Evolutionary conservation across 768 basidiomycete genomes (phyloP), one percentile per base, ranked within the genome.

Genomic region (Tephrocybe sp.): DNA sequence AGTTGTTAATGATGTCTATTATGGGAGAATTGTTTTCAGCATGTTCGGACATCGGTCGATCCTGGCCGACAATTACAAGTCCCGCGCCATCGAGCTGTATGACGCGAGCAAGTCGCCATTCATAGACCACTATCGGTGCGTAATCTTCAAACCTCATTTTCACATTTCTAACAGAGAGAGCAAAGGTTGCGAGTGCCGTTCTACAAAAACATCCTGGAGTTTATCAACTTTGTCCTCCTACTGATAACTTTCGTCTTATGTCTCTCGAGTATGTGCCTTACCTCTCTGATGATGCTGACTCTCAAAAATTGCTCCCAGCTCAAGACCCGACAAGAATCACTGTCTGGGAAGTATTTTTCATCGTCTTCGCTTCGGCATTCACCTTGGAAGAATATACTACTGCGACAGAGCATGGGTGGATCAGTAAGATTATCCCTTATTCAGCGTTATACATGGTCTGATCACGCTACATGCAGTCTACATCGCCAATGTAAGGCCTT

Each of bases 61-160:
- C 43, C 75, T 98, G 7, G 84, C 87, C 15, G 95, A 97, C 65
- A 89, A 91, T 60, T 97, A 97, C 71, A 92, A 90, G 67, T 80
- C 79, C 25, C 78, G 79, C 34, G 79, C 80, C 15, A 90, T 87
- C 55, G 82, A 85, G 57, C 72, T 85, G 25, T 92, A 93, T 63
- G 76, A 91, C 58, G 71, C 75, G 30, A 75, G 78, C 21, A 76
- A 71, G 15, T 81, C 82, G 1, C 84, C 88, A 0, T 84, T 89
- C 60, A 74, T 94, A 12, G 86, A 94, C 61, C 92, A 97, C 61
- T 92, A 93, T 61, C 75, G 90, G 83, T 83, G 13, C 25, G 63
- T 42, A 15, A 11, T 21, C n/a, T 7, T 5, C 37, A 4, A 23
- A 2, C 9, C 12, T 16, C 31, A 39, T 10, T 22, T 24, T 44